Base-by-base conservation (phyloP, 1,284 basidiomycete genomes). In the Mycosarcoma maydis region DNA sequence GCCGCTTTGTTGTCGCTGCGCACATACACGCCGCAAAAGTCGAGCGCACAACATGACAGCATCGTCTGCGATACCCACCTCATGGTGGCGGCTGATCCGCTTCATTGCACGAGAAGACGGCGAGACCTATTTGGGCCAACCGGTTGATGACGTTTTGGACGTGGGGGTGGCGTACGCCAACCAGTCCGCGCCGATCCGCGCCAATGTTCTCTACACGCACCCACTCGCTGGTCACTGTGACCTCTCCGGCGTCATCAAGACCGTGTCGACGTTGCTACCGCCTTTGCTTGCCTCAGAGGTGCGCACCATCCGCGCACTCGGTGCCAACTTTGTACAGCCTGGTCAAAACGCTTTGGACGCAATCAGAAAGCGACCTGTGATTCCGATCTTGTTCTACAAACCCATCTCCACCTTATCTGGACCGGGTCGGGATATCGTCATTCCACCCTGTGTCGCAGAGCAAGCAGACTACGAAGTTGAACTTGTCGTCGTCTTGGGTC, bases 361-460 rank as follows among this genome's bases (percentile, higher is more conserved):
- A 0, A 34, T 52, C 32, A 30, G 40, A 13, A 66, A 72, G 3
- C 52, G 73, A 5, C 62, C 73, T 5, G 14, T 40, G 0, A 23
- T 77, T 8, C 75, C 75, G 7, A 77, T 76, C 39, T 41, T 77
- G 23, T 77, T 77, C 41, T 76, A 73, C 59, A 77, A 77, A 42
- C 70, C 70, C 6, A 30, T 40, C 34, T 37, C 48, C 5, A 38
- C 65, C 0, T 40, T 76, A 23, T 43, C 60, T 8, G 72, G 72
- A 3, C 73, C 67, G 3, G 38, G 54, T 3, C 16, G 33, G 14
- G 68, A 67, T 20, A 73, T 76, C 22, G 30, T 62, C 27, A 39
- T 77, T 20, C 75, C 75, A 0, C 34, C 46, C 3, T 71, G 60
- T 40, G 71, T 66, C 0, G 54, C 33, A 6, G 50, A 45, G 13